A percentile compares a stretch with the other conserved stretches of the same genome.
Conservation (phyloP, 1,284 basidiomycete species). For the Rugiboletus extremiorientalis region DNA sequence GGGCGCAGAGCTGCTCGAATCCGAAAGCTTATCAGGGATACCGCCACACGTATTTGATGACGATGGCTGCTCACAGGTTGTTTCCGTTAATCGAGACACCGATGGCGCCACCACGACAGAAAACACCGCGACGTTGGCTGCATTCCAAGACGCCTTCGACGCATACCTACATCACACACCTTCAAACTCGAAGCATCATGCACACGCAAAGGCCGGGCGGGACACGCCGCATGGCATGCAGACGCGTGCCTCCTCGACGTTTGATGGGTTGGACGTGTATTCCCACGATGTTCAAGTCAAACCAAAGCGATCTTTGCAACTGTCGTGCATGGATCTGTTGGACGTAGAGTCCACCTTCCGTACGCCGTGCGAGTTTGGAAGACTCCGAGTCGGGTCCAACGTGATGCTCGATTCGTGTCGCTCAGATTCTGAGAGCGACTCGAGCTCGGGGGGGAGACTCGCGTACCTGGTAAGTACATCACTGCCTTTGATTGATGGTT, state of each 20-base stretch:
- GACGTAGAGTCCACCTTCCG: conserved; percentile 26
- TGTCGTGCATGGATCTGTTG: conserved; percentile 26
- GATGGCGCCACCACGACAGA: conserved; percentile 24
- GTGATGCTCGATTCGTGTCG: conserved; percentile 20
- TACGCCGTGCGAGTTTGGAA: conserved; percentile 15
- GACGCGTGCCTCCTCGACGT: conserved; percentile 36
- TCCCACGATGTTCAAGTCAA: conserved; percentile 22
- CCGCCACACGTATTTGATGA: conserved; percentile 35
- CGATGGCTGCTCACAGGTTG: conserved; percentile 39
- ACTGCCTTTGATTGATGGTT: not conserved
- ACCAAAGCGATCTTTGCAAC: conserved; percentile 18
- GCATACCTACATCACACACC: conserved; percentile 28
- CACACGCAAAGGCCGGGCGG: conserved; percentile 10
- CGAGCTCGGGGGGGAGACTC: conserved; percentile 1
- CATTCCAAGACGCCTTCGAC: conserved; percentile 33
- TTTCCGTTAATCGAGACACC: conserved; percentile 35
- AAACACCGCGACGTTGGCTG: conserved; percentile 20
- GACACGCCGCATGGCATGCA: conserved; percentile 8
- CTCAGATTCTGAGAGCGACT: conserved; percentile 11
- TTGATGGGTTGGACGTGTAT: conserved; percentile 36
- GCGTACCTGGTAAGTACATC: conserved; percentile 20
- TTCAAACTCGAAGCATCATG: conserved; percentile 19
- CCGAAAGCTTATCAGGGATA: conserved; percentile 25
- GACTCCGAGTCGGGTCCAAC: conserved; percentile 21
- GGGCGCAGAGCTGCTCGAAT: conserved; percentile 45